A percentile compares a stretch with the other conserved stretches of the same genome.
phyloP scores from a whole-genome alignment of 192 early-diverging fungal species.

The Coemansia sp. region DNA sequence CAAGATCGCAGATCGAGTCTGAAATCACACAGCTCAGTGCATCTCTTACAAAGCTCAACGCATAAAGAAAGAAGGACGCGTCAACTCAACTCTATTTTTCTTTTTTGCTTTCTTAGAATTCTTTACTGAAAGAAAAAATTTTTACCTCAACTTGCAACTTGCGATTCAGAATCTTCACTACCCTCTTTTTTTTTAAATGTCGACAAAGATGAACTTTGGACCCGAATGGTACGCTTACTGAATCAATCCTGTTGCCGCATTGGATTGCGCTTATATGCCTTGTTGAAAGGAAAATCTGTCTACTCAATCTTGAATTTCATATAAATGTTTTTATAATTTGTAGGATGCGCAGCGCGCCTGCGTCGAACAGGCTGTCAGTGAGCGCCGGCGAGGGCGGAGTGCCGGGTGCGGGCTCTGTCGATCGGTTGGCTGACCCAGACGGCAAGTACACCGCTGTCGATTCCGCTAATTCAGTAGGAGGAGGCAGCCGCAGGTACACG shows the following conservation, averaged over 20 bases:
- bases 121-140: not conserved
- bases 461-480: slow-evolving; percentile 26
- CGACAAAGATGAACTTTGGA: slow-evolving; percentile 77
- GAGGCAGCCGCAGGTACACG: slow-evolving; percentile 69
- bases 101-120: not conserved
- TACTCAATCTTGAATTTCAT: not conserved
- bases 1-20: slow-evolving; percentile 28
- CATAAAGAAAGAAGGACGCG: not conserved
- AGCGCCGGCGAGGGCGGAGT: slow-evolving; percentile 11
- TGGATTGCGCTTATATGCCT: not conserved
- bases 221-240: slow-evolving; percentile 68
- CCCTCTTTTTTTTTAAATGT: slow-evolving; percentile 23
- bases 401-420: slow-evolving; percentile 6
- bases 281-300: too few species aligned
- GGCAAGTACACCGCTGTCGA: not conserved
- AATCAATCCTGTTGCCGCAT: not conserved
- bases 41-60: slow-evolving; percentile 21
- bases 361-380: slow-evolving; percentile 18
- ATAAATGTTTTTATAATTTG: too few species aligned
- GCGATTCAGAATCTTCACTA: slow-evolving; percentile 5
- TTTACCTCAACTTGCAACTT: not conserved
- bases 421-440: slow-evolving; percentile 3
- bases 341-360: slow-evolving; percentile 53
- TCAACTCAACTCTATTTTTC: not conserved
- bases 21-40: slow-evolving; percentile 35